Evolutionary conservation across 129 eudicot species (phyloP), one percentile per base, ranked within the genome.

Genomic region (Cynara cardunculus): DNA sequence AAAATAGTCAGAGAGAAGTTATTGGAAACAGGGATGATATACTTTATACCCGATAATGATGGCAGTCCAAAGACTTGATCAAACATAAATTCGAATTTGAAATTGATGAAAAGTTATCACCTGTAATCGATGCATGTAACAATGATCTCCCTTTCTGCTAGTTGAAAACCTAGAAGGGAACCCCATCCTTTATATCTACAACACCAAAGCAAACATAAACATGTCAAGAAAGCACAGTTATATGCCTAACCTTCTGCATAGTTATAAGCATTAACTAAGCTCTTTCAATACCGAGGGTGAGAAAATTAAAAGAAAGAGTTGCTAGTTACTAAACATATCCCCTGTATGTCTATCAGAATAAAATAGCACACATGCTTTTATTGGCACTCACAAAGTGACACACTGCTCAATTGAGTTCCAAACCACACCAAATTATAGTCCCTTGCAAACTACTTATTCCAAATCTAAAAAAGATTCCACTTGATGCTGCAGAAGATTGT

Each of bases 111-210:
- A 69, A 30, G 41, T 28, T 16, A 34, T 53, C 74, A 93, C 99
- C 99, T 90, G 90, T 96, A 96, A 82, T 96, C 99, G 67, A 96
- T 53, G 79, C 95, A 96, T 70, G 96, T 93, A 68, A 96, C 98
- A 2, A 96, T 88, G 80, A 96, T 93, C 71, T 91, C 99, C 67
- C 97, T 87, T 87, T 96, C 95, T 32, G 97, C 93, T 81, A 96
- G 88, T 12, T 96, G 99, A 80, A 81, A 82, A 68, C 99, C 99
- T 28, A 96, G 89, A 41, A 96, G 88, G 53, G 99, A 87, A 80
- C 99, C 99, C 99, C 99, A 92, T 82, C 97, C 99, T 87, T 93
- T 96, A 76, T 96, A 90, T 85, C 99, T 95, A 77, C 82, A 91
- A 68, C 74, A 75, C 14, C 72, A 35, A 25, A 76, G 9, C 28